Evolutionary conservation across 352 stramenopile species (phyloP), one percentile per base, ranked within the genome.

Genomic region (Phytophthora pluvialis): DNA sequence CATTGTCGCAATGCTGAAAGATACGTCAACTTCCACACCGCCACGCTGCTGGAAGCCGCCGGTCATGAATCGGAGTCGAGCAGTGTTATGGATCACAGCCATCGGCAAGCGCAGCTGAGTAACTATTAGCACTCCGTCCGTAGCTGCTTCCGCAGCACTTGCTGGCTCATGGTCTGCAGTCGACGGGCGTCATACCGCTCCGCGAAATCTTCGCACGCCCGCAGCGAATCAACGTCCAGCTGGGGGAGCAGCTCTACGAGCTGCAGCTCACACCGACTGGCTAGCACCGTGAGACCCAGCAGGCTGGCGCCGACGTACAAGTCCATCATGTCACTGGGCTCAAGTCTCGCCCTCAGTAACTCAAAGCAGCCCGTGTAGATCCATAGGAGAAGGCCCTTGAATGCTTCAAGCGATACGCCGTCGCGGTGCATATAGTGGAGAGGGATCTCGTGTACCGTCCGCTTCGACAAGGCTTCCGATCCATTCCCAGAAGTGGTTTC

Each of bases 371-470:
- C 83, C 28, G 83, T 89, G 67, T 93, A 93, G 40, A 90, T 85
- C 81, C 81, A 93, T 18, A 69, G 48, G n/a, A 93, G 57, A 35
- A 90, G 25, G 16, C 70, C 55, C 46, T 84, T 83, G 61, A 93
- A 93, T 26, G 81, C 81, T 5, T 75, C 64, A 9, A 90, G 70
- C 36, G 81, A 88, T 29, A 93, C 83, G 1, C 83, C 83, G 28
- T 93, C 83, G 26, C 78, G 78, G 25, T 85, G 83, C 83, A 93
- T 90, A 56, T 86, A 87, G 43, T 89, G 68, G 29, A 93, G 69
- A 46, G 76, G 69, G 25, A 93, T 87, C 46, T 85, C 77, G 39
- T 88, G 83, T n/a, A 80, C 16, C 3, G 31, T 26, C 13, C 26
- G 51, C 5, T 32, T 55, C 12, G 29, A 28, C 12, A 47, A 43